Evolutionary conservation across 2,329 filamentous ascomycete genomes (phyloP).

Genomic region (Aspergillus fructus): DNA sequence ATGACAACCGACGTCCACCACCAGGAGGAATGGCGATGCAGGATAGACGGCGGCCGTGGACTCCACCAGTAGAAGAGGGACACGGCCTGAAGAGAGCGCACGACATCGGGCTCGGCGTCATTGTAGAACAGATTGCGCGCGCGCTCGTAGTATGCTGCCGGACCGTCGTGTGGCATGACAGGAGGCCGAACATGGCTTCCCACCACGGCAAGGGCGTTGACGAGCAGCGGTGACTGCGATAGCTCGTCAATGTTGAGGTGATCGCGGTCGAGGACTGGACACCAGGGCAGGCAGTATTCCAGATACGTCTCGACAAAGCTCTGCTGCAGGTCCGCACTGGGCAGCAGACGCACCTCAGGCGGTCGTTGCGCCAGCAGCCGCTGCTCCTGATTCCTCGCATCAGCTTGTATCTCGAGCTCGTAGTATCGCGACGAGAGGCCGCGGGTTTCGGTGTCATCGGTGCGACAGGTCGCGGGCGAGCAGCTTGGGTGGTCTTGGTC

Average conservation of each 20-base stretch:
- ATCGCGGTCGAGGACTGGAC: conserved; percentile 10
- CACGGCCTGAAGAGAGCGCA: conserved; percentile 39
- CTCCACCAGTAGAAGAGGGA: conserved; percentile 50
- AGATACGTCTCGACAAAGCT: conserved; percentile 15
- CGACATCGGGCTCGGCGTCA: conserved; percentile 40
- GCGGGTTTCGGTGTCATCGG: conserved; percentile 6
- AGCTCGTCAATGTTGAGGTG: conserved; percentile 5
- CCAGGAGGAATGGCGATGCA: conserved; percentile 44
- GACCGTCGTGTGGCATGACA: conserved; percentile 39
- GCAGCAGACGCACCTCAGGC: conserved; percentile 1
- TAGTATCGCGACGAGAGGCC: conserved; percentile 9
- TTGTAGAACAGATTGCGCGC: conserved; percentile 43
- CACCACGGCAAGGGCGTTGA: conserved; percentile 39
- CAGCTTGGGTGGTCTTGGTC: not conserved
- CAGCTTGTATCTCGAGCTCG: conserved; percentile 12
- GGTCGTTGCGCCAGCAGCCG: conserved; percentile 1
- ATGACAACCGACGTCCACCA: conserved; percentile 50
- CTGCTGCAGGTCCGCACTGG: conserved; percentile 12
- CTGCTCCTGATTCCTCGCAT: conserved; percentile 12
- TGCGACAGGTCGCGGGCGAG: conserved; percentile 5
- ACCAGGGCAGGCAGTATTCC: conserved; percentile 12
- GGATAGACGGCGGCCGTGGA: conserved; percentile 36
- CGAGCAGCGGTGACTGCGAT: conserved; percentile 8
- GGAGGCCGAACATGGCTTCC: conserved; percentile 46
- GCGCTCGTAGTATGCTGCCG: conserved; percentile 42